Conservation (phyloP, 2,329 filamentous ascomycete species). For the Ambrosiella beaveri region DNA sequence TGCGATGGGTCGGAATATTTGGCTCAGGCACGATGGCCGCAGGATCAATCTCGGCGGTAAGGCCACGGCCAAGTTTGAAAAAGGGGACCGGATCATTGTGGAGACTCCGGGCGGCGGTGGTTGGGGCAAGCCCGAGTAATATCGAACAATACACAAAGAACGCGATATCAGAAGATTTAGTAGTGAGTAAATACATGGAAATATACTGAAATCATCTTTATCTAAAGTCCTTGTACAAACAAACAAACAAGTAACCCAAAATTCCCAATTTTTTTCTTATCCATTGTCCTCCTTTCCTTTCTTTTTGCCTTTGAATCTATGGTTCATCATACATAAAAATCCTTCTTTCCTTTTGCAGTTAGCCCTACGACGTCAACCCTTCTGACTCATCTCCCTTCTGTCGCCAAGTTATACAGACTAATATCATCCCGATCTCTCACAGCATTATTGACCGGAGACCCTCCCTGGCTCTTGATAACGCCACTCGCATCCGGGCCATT, state of each 20-base stretch:
- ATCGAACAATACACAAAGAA: background rate
- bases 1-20: slow-evolving; percentile 65
- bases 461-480: background rate
- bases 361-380: background rate
- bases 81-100: slow-evolving; percentile 63
- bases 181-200: too few relatives aligned
- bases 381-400: slow-evolving; percentile 4
- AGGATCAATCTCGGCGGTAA: slow-evolving; percentile 61
- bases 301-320: too few relatives aligned
- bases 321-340: too few relatives aligned
- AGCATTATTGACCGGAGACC: background rate
- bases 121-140: slow-evolving; percentile 39
- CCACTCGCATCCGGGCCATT: slow-evolving; percentile 3
- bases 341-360: too few relatives aligned
- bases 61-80: slow-evolving; percentile 60
- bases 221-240: too few relatives aligned
- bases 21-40: slow-evolving; percentile 56
- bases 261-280: too few relatives aligned
- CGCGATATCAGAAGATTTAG: too few relatives aligned
- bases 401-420: slow-evolving; percentile 11
- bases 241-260: too few relatives aligned
- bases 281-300: too few relatives aligned
- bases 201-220: too few relatives aligned
- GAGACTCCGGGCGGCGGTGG: slow-evolving; percentile 65
- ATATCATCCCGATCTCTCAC: slow-evolving; percentile 11